Conservation (phyloP, 2,329 filamentous ascomycete genomes). For the Chaetomiaceae sp. region DNA sequence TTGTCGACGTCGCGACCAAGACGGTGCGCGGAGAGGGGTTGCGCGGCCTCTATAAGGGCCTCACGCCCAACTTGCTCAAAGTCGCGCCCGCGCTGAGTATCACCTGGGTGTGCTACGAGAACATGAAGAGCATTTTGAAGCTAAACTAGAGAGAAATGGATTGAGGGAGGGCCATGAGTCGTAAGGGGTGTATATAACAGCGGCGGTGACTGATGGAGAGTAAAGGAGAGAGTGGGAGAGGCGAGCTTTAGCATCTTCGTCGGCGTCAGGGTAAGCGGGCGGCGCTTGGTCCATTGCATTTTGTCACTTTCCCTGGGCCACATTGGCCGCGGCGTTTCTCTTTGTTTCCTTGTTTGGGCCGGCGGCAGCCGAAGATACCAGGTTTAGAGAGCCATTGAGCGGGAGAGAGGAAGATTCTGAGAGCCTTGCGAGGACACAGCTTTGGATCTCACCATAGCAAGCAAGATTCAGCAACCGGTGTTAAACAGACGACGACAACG, state of each 20-base stretch:
- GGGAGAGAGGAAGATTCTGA: neutral
- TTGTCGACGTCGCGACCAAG: conserved; percentile 79
- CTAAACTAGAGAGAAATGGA: conserved; percentile 39
- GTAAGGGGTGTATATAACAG: conserved; percentile 2
- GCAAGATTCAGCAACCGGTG: neutral
- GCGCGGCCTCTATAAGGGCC: conserved; percentile 84
- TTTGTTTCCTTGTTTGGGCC: no score
- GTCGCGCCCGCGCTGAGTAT: conserved; percentile 95
- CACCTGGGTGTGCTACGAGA: conserved; percentile 89
- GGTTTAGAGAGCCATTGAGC: conserved; percentile 8
- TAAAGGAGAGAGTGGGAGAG: neutral
- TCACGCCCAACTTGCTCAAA: conserved; percentile 93
- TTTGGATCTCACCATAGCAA: conserved; percentile 5
- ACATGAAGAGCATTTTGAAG: conserved; percentile 67
- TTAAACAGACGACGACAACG: conserved; percentile 5
- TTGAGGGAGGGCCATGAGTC: no score
- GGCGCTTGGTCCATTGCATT: conserved; percentile 13
- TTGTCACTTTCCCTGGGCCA: conserved; percentile 14
- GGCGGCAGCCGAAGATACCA: conserved; percentile 19
- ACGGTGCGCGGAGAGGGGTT: conserved; percentile 79
- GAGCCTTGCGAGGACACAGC: conserved; percentile 1
- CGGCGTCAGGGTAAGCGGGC: conserved; percentile 17
- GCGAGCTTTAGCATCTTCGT: conserved; percentile 18
- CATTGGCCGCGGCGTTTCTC: conserved; percentile 22
- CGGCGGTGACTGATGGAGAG: neutral